Evolutionary conservation across 805 yeast genomes (phyloP).

Genomic region (Yarrowia sp.): DNA sequence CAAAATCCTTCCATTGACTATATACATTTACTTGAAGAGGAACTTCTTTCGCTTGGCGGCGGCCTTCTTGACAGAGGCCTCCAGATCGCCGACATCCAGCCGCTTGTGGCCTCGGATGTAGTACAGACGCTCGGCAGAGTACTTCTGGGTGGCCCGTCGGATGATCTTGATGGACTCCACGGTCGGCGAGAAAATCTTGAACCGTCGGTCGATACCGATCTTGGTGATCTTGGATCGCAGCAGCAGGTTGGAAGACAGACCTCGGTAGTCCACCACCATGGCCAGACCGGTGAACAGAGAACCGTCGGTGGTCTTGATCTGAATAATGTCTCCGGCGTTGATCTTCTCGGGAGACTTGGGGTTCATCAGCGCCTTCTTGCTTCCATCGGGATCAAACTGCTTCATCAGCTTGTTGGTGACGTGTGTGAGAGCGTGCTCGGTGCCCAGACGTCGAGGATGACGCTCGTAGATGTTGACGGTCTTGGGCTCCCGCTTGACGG

Average conservation of each 20-base stretch:
- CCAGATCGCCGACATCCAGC: conserved; percentile 50
- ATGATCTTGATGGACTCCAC: conserved; percentile 78
- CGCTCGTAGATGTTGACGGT: conserved; percentile 49
- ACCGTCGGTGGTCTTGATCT: conserved; percentile 69
- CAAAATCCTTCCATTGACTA: conserved; percentile 34
- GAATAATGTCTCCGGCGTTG: conserved; percentile 82
- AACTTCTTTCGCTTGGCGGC: conserved; percentile 40
- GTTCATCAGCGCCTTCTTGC: conserved; percentile 64
- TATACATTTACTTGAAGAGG: conserved; percentile 39
- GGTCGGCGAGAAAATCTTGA: conserved; percentile 81
- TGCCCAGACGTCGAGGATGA: conserved; percentile 48
- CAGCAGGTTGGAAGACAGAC: conserved; percentile 75
- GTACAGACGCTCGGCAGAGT: conserved; percentile 84
- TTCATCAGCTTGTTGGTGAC: conserved; percentile 60
- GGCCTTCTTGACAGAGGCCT: conserved; percentile 46
- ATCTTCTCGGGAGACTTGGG: conserved; percentile 58
- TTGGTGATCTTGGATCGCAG: conserved; percentile 82
- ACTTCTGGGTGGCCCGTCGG: conserved; percentile 72
- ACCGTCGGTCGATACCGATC: conserved; percentile 83
- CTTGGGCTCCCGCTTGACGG: conserved; percentile 14
- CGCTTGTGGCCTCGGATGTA: conserved; percentile 72
- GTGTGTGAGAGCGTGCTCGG: conserved; percentile 53
- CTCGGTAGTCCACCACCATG: conserved; percentile 74
- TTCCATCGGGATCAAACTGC: conserved; percentile 74
- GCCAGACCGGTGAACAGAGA: conserved; percentile 77